These are phyloP conservation scores for Alternaria arborescens DNA, from an alignment of 2,329 filamentous ascomycete species.

Conservation along the genomic window DNA sequence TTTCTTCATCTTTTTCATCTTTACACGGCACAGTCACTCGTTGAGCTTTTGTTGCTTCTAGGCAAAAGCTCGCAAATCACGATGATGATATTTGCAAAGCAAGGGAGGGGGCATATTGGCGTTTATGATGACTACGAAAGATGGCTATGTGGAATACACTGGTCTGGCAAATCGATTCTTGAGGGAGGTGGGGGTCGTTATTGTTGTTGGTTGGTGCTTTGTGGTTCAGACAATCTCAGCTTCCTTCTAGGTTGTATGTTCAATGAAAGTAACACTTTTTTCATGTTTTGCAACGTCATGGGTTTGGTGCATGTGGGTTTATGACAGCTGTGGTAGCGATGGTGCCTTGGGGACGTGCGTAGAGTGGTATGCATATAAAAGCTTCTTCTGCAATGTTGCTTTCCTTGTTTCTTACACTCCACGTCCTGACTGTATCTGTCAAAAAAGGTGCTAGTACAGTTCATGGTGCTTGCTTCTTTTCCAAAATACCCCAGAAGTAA, in stretches of 20 bases:
- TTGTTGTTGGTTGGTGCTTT: background rate
- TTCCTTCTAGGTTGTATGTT: background rate
- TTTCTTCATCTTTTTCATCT: too few relatives aligned
- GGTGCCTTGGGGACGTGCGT: too few relatives aligned
- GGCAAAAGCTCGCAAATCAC: background rate
- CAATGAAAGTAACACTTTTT: background rate
- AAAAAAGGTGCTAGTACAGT: too few relatives aligned
- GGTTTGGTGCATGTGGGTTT: background rate
- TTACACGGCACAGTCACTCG: slow-evolving; percentile 4
- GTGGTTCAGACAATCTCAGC: background rate
- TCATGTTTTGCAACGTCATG: background rate
- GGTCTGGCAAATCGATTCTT: background rate
- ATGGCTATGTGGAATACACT: background rate
- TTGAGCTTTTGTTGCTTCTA: slow-evolving; percentile 1
- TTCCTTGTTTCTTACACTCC: too few relatives aligned
- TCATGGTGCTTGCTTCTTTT: too few relatives aligned
- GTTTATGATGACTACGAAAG: background rate
- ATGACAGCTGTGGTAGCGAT: too few relatives aligned
- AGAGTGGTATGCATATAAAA: too few relatives aligned
- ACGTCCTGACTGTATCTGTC: too few relatives aligned
- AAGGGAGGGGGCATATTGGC: background rate
- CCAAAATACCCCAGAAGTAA: too few relatives aligned
- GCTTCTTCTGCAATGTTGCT: too few relatives aligned
- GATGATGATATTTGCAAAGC: background rate
- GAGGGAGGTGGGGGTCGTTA: too few relatives aligned